phyloP scores from a whole-genome alignment of 805 yeast species.

The Ogataea paradorogensis region DNA sequence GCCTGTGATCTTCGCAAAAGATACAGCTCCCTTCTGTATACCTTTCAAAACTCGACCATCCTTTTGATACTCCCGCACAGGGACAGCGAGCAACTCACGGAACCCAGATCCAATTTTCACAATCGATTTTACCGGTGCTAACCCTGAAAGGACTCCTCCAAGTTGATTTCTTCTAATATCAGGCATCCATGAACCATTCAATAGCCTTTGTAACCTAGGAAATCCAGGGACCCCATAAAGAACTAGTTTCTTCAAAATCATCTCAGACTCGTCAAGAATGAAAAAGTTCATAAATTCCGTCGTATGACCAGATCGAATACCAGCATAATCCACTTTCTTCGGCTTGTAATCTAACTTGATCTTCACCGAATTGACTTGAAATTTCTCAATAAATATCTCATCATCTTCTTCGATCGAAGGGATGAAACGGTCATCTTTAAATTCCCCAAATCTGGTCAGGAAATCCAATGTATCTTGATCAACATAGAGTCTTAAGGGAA shows the following conservation, averaged over 20 bases:
- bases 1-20: constrained; percentile 74
- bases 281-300: constrained; percentile 87
- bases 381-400: constrained; percentile 62
- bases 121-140: constrained; percentile 76
- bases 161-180: constrained; percentile 81
- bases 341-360: constrained; percentile 89
- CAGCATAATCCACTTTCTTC: constrained; percentile 79
- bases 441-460: constrained; percentile 72
- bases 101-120: constrained; percentile 78
- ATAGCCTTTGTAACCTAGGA: constrained; percentile 49
- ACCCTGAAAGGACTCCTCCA: constrained; percentile 76
- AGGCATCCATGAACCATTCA: constrained; percentile 82
- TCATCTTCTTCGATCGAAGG: constrained; percentile 48
- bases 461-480: constrained; percentile 95
- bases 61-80: constrained; percentile 67
- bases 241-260: constrained; percentile 57
- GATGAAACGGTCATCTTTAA: constrained; percentile 67
- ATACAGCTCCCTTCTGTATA: constrained; percentile 68
- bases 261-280: constrained; percentile 79
- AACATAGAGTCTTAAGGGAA: constrained; percentile 79
- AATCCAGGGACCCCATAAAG: constrained; percentile 79
- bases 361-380: constrained; percentile 56
- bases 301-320: constrained; percentile 80
- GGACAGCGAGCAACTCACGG: constrained; percentile 67
- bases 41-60: constrained; percentile 71